These are phyloP conservation scores for Przewalskia tangutica DNA, from an alignment of 257 asterid species.

Conservation along the genomic window DNA sequence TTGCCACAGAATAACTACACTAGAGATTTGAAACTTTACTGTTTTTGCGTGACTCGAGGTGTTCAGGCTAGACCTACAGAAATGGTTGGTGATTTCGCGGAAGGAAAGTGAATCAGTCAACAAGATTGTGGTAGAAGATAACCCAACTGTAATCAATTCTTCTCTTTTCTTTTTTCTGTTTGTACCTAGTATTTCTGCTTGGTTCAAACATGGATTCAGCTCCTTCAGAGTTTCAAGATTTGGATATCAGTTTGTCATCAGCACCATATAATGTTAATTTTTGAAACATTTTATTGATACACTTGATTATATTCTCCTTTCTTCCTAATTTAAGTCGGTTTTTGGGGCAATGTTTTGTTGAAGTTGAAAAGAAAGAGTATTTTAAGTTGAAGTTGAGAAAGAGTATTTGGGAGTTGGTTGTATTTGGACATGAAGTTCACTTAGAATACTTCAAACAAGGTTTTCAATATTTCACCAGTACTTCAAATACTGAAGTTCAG, in stretches of 20 bases:
- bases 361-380: neutral
- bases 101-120: neutral
- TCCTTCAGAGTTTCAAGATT: neutral
- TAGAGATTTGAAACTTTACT: neutral
- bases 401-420: neutral
- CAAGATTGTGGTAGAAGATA: neutral
- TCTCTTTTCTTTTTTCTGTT: neutral
- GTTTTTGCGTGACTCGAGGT: neutral
- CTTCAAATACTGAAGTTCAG: too few relatives aligned
- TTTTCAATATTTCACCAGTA: too few relatives aligned
- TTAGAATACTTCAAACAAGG: too few relatives aligned
- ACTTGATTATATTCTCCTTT: neutral
- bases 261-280: neutral
- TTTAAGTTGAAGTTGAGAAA: neutral
- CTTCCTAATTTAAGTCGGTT: neutral
- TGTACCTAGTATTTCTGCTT: neutral
- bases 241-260: neutral
- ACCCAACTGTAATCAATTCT: neutral
- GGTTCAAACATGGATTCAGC: neutral
- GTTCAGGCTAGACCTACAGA: neutral
- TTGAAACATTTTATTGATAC: neutral
- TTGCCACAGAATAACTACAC: conserved; percentile 8
- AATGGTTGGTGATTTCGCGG: neutral
- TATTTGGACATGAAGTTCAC: neutral
- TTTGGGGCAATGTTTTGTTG: neutral